phyloP scores from a whole-genome alignment of 805 yeast species.

The Dipodascopsis uninucleata region DNA sequence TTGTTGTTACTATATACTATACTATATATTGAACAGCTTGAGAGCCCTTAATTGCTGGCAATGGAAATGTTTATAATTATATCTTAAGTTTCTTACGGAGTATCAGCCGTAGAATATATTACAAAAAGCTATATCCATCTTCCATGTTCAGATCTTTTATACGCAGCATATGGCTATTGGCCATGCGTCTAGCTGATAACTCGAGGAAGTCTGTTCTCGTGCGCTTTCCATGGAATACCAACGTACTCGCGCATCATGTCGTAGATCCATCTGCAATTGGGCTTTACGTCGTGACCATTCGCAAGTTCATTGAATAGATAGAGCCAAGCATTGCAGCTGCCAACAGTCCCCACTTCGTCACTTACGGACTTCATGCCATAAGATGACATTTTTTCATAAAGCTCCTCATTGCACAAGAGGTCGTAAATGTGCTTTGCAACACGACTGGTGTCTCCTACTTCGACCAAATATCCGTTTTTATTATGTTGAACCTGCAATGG shows the following conservation, averaged over 20 bases:
- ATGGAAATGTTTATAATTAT: too few species aligned
- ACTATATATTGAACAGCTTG: neutral
- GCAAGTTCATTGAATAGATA: conserved; percentile 24
- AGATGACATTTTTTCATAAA: conserved; percentile 4
- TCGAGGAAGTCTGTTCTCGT: conserved; percentile 22
- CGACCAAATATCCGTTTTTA: conserved; percentile 18
- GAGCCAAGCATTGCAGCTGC: conserved; percentile 24
- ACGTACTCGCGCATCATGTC: conserved; percentile 24
- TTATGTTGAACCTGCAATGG: conserved; percentile 19
- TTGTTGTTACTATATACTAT: too few species aligned
- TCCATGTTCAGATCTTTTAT: neutral
- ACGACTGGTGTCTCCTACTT: conserved; percentile 20
- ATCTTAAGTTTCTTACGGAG: neutral
- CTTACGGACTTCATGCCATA: conserved; percentile 16
- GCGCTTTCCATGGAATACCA: conserved; percentile 16
- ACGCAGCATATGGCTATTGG: neutral
- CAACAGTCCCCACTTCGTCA: conserved; percentile 26
- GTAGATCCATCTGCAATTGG: conserved; percentile 21
- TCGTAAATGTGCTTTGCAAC: conserved; percentile 20
- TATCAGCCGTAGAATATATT: too few species aligned
- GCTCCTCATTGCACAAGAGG: conserved; percentile 11
- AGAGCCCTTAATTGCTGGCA: neutral
- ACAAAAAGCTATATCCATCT: neutral
- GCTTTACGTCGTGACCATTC: conserved; percentile 11
- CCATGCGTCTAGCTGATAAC: neutral